Base-by-base conservation (phyloP, 2,329 filamentous ascomycete species). In the Aplosporella prunicola region DNA sequence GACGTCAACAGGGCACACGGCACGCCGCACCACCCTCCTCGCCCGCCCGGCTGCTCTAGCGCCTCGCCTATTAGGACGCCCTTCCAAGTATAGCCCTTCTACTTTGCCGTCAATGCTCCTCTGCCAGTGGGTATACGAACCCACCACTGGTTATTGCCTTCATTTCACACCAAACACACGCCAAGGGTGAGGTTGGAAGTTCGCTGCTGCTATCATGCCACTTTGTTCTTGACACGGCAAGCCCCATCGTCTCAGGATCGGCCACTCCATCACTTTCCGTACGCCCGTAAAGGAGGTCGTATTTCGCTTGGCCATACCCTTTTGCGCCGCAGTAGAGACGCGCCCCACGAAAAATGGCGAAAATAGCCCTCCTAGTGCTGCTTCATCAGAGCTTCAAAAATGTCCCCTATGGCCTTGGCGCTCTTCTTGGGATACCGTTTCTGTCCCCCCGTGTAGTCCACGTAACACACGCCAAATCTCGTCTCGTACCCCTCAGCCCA, bases 401-500 rank as follows among this genome's bases (percentile, higher is more conserved):
- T 70, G 41, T 74, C 68, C 47, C 76, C 74, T 50, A 93, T 71
- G 52, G 73, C 71, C 60, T 69, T 73, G 14, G 82, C 85, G 57
- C 83, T 91, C 73, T 87, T 85, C 73, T 93, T 93, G 25, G 85
- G 79, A 48, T 79, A 72, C 35, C 85, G 69, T 67, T 80, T 83
- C 69, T 93, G 86, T 16, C 76, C 79, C 47, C 84, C 74, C 49
- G 75, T 66, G 57, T 91, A 93, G 62, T 93, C 84, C 35, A 93
- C 84, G 56, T 72, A 91, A 5, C 80, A 84, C 40, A 87, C 83
- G 17, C 85, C 85, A 51, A 93, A 93, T 26, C 85, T 73, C 28
- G 84, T 91, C 64, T 84, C 79, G 54, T 89, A 93, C 9, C 85
- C 85, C 57, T 93, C 85, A n/a, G 85, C 82, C 83, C 83, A 89